These are phyloP conservation scores for Tetradesmus lagerheimii DNA, from an alignment of 139 green algal genomes.

Conservation along the genomic window DNA sequence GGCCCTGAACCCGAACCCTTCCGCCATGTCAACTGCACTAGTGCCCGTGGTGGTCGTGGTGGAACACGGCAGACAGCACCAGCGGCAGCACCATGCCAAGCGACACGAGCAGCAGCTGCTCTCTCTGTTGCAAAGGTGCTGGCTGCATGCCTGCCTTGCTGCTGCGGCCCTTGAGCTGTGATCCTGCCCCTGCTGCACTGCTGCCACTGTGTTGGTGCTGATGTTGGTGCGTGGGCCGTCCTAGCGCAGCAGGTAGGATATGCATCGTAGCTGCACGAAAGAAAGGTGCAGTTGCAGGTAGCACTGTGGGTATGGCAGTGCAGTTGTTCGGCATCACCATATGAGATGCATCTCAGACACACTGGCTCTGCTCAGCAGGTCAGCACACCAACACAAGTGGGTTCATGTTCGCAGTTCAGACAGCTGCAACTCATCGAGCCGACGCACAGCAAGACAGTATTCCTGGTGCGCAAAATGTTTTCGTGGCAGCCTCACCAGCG, in stretches of 20 bases:
- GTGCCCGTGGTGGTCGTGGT: slow-evolving; percentile 3
- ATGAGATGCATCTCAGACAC: too few relatives aligned
- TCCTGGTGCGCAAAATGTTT: too few relatives aligned
- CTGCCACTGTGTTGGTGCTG: background rate
- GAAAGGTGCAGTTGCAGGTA: background rate
- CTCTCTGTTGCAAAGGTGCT: background rate
- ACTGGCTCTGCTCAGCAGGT: background rate
- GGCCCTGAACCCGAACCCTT: background rate
- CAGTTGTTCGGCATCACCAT: too few relatives aligned
- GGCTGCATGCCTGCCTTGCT: background rate
- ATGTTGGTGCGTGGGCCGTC: background rate
- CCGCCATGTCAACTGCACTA: background rate
- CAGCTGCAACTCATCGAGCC: too few relatives aligned
- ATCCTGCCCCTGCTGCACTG: background rate
- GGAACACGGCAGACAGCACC: background rate
- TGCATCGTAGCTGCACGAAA: slow-evolving; percentile 28
- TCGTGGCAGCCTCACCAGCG: background rate
- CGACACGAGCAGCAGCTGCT: slow-evolving; percentile 29
- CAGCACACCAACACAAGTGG: too few relatives aligned
- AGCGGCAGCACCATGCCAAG: slow-evolving; percentile 30
- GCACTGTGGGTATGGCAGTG: background rate
- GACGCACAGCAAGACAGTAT: too few relatives aligned
- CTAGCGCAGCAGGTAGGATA: slow-evolving; percentile 11
- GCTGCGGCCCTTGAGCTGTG: background rate
- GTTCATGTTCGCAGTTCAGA: too few relatives aligned